A percentile compares a stretch with the other conserved stretches of the same genome.
phyloP scores from a whole-genome alignment of 768 basidiomycete species.

The Hortiboletus flavorubellus region DNA sequence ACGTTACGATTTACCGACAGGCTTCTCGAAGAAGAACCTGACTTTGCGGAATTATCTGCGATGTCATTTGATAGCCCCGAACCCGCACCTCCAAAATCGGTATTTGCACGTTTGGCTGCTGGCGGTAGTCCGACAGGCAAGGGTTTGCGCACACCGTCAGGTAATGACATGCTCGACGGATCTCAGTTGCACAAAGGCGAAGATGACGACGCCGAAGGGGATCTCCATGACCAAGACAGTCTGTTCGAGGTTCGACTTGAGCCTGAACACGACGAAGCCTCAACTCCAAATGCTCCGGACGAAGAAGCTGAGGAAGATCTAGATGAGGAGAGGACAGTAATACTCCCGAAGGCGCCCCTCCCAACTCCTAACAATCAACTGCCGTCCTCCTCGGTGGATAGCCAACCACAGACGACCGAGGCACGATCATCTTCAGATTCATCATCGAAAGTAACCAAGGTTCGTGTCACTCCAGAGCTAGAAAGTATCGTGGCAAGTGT shows the following conservation, averaged over 20 bases:
- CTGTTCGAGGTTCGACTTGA: slow-evolving; percentile 10
- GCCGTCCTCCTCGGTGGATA: background rate
- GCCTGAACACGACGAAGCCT: slow-evolving; percentile 2
- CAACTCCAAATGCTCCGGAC: background rate
- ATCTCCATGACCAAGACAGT: slow-evolving; percentile 13
- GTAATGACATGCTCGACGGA: slow-evolving; percentile 8
- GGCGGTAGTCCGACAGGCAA: slow-evolving; percentile 10
- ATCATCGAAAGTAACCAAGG: slow-evolving; percentile 31
- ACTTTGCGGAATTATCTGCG: slow-evolving; percentile 48
- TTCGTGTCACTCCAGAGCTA: slow-evolving; percentile 58
- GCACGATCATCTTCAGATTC: slow-evolving; percentile 11
- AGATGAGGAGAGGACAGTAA: slow-evolving; percentile 32
- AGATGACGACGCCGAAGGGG: slow-evolving; percentile 2
- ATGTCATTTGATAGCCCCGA: slow-evolving; percentile 48
- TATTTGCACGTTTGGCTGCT: slow-evolving; percentile 24
- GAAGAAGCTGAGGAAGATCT: slow-evolving; percentile 9
- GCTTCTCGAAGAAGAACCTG: slow-evolving; percentile 59
- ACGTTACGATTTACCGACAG: slow-evolving; percentile 63
- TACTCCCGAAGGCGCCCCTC: slow-evolving; percentile 24
- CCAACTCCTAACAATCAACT: background rate
- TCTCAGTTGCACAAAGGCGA: background rate
- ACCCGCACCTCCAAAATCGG: slow-evolving; percentile 30
- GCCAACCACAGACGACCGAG: slow-evolving; percentile 1
- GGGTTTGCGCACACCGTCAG: background rate
- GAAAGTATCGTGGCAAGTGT: slow-evolving; percentile 60